Conservation (phyloP, 441 rosid genomes). For the Gossypium schwendimanii region DNA sequence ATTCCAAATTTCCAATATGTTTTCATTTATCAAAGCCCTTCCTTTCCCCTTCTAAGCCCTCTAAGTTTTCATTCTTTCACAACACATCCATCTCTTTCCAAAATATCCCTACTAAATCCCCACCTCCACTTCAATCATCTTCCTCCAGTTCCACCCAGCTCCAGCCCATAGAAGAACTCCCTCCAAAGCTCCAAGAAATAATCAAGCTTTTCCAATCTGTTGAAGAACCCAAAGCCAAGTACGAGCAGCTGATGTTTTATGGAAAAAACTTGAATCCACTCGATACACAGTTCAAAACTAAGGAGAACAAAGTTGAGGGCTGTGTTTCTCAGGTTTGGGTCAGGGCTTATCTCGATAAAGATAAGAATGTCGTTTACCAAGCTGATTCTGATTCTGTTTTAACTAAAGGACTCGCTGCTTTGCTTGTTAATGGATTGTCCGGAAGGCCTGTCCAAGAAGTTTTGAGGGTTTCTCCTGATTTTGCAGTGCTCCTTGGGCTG, state of each 20-base stretch:
- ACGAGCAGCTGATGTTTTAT: conserved; percentile 81
- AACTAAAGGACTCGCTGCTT: conserved; percentile 76
- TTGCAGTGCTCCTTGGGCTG: conserved; percentile 67
- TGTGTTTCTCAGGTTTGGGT: conserved; percentile 92
- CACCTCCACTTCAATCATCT: conserved; percentile 20
- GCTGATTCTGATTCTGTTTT: conserved; percentile 85
- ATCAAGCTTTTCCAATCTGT: conserved; percentile 58
- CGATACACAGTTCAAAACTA: conserved; percentile 53
- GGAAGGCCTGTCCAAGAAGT: conserved; percentile 66
- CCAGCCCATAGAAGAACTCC: conserved; percentile 73
- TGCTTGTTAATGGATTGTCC: conserved; percentile 68
- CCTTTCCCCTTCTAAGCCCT: conserved; percentile 17
- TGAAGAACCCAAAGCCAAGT: conserved; percentile 62
- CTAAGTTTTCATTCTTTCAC: conserved; percentile 20
- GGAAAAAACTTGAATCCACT: conserved; percentile 69
- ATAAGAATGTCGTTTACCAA: conserved; percentile 55
- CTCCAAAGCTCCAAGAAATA: conserved; percentile 69
- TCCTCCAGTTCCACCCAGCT: conserved; percentile 30
- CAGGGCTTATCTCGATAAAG: conserved; percentile 55
- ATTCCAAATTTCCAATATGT: conserved; percentile 22
- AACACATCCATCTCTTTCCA: conserved; percentile 46
- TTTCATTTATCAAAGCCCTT: background rate
- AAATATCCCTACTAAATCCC: conserved; percentile 24
- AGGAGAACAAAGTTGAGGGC: conserved; percentile 77
- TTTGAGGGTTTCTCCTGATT: conserved; percentile 67